Evolutionary conservation across 169 alveolate species (phyloP), one percentile per base, ranked within the genome.

Genomic region (Cryptosporidium ubiquitum): DNA sequence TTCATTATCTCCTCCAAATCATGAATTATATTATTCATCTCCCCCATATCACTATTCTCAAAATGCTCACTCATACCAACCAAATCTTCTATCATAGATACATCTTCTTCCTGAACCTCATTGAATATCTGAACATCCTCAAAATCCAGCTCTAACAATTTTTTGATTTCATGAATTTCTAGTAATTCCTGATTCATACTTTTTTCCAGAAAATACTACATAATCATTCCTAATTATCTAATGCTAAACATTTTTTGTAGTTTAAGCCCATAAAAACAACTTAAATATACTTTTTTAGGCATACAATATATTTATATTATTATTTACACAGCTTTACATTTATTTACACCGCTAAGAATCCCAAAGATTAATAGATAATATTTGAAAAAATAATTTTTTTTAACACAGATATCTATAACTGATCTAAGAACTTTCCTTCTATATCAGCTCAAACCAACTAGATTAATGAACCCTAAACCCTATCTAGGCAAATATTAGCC

Each of bases 341-440:
- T 42, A 42, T 14, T 16, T 47, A 55, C 66, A 55, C 66, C 66
- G 66, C 66, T 55, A 20, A 55, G 66, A 55, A 55, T 12, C n/a
- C 1, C 29, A n/a, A 20, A n/a, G 5, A 9, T 35, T 14, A 47
- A 3, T 47, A 55, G n/a, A 55, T 23, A 55, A 55, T 55, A 55
- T 20, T 55, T 20, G 29, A 55, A 55, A 42, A 55, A 55, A 23
- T 55, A 9, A 55, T 23, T 26, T 55, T 40, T 14, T 6, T 3
- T 14, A 47, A 0, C 14, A 3, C 7, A 14, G 23, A 47, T 14
- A 14, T 47, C 55, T 47, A 47, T 14, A 14, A 18, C 20, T n/a
- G 4, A 47, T 47, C 2, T 47, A 47, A 5, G 16, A 47, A 0
- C 16, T 14, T 14, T 47, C 9, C n/a, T 47, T 47, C 20, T 47